A percentile compares a stretch with the other conserved stretches of the same genome.
These are phyloP conservation scores for Tylopilus intermedius DNA, from an alignment of 768 basidiomycete species.

Conservation along the genomic window DNA sequence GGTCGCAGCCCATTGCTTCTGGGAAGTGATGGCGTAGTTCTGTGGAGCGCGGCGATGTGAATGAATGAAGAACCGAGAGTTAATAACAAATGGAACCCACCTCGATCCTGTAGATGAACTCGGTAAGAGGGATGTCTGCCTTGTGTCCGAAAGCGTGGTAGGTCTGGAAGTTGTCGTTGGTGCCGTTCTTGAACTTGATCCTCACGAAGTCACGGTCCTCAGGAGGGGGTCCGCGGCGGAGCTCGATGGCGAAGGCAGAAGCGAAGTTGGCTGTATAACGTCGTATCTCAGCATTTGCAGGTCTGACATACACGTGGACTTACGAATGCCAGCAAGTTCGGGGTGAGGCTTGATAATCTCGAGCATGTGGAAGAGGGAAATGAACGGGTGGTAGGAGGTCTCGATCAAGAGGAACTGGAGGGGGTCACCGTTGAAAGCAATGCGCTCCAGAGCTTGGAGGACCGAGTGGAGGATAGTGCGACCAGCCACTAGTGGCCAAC, in stretches of 20 bases:
- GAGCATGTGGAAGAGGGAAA: constrained; percentile 79
- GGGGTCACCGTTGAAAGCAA: constrained; percentile 75
- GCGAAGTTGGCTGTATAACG: constrained; percentile 58
- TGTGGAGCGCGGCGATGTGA: constrained; percentile 13
- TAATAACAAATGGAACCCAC: constrained; percentile 34
- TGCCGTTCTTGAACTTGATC: constrained; percentile 84
- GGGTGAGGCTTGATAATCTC: constrained; percentile 56
- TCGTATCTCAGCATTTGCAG: constrained; percentile 3
- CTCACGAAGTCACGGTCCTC: constrained; percentile 78
- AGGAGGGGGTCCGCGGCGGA: constrained; percentile 68
- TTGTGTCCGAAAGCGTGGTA: constrained; percentile 72
- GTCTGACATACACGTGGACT: constrained; percentile 28
- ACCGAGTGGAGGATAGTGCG: constrained; percentile 73
- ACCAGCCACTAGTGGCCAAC: constrained; percentile 59
- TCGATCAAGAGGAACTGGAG: constrained; percentile 74
- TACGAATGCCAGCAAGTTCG: constrained; percentile 60
- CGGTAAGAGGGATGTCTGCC: constrained; percentile 74
- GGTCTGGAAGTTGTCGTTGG: constrained; percentile 54
- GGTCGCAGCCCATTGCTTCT: constrained; percentile 41
- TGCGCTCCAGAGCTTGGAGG: constrained; percentile 65
- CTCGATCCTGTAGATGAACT: constrained; percentile 81
- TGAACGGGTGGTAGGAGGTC: constrained; percentile 87
- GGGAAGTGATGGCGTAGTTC: constrained; percentile 43
- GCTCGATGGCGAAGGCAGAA: constrained; percentile 72
- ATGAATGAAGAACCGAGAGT: neutral